A percentile compares a stretch with the other conserved stretches of the same genome.
Evolutionary conservation across 1,284 basidiomycete species (phyloP).

Genomic region (Vanrija sp.): DNA sequence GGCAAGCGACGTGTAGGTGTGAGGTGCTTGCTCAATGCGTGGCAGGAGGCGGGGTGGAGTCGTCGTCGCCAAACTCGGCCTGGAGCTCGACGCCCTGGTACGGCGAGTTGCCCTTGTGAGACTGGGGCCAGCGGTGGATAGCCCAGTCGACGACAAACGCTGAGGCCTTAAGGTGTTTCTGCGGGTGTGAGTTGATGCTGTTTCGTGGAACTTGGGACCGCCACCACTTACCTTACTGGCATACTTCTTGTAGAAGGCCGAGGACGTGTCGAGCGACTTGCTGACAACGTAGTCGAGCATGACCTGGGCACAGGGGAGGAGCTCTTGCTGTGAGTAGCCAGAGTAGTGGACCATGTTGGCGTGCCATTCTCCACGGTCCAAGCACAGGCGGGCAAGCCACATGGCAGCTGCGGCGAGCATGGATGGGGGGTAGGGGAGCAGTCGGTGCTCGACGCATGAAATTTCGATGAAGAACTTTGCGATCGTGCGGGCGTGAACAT

Average conservation of each 20-base stretch:
- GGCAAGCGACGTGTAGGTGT: background rate
- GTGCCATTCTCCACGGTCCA: conserved; percentile 85
- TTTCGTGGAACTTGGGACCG: background rate
- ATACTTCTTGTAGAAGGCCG: conserved; percentile 62
- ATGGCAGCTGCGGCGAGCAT: conserved; percentile 82
- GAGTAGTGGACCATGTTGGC: conserved; percentile 89
- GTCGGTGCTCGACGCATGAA: conserved; percentile 76
- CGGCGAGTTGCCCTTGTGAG: conserved; percentile 15
- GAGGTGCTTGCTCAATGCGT: background rate
- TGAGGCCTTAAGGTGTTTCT: conserved; percentile 77
- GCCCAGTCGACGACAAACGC: conserved; percentile 54
- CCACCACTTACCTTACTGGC: conserved; percentile 57
- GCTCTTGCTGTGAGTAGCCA: conserved; percentile 75
- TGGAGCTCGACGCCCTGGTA: conserved; percentile 25
- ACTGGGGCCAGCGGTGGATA: conserved; percentile 33
- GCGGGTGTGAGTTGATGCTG: conserved; percentile 30
- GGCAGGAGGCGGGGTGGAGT: conserved; percentile 6
- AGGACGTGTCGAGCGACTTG: conserved; percentile 58
- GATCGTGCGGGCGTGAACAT: conserved; percentile 83
- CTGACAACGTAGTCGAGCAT: conserved; percentile 91
- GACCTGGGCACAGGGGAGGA: conserved; percentile 81
- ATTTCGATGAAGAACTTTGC: conserved; percentile 94
- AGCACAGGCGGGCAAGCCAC: conserved; percentile 83
- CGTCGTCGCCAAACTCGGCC: conserved; percentile 11
- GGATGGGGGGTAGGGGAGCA: conserved; percentile 77